Base-by-base conservation (phyloP, 176 grass and related monocot species). In the Alloteropsis semialata region DNA sequence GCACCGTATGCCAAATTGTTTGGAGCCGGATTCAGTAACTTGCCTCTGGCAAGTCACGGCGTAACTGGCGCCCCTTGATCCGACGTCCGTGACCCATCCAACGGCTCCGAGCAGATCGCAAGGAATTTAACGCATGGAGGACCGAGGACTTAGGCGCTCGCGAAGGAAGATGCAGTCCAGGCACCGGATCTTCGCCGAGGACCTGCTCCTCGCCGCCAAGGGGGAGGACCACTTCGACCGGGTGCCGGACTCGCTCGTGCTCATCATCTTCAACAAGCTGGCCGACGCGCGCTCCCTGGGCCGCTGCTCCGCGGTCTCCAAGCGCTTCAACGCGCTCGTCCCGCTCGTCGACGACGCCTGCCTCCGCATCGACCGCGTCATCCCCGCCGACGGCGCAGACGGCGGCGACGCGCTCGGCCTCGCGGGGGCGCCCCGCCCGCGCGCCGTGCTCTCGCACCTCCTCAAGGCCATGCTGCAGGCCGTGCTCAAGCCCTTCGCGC, bases 181-280 rank as follows among this genome's bases (percentile, higher is more conserved):
- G 34, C 34, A 36, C 34, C 34, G 34, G 34, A 36, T 36, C 34
- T 36, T 36, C 34, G 34, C 34, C 3, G 34, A 36, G 34, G 34
- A 36, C 34, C 34, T 36, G 34, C 34, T 36, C 87, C n/a, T n/a
- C n/a, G n/a, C n/a, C n/a, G n/a, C n/a, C n/a, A n/a, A n/a, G n/a
- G n/a, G n/a, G n/a, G n/a, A n/a, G n/a, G n/a, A n/a, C n/a, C 77
- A 90, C 83, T 93, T 93, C 58, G 91, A 93, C 51, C 78, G 37
- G 22, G 42, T 93, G 1, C 87, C 91, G 8, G 91, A 93, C 81
- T 87, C 91, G 22, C 77, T 93, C 17, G 77, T 90, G 19, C 87
- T 93, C 19, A 51, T 93, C 84, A 85, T 93, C 81, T 90, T 93
- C 81, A 93, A 93, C 84, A 87, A 82, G 80, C 84, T 93, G 25